A percentile compares a stretch with the other conserved stretches of the same genome.
These are phyloP conservation scores for Pterulicium gracile DNA, from an alignment of 1,284 basidiomycete genomes.

Conservation along the genomic window DNA sequence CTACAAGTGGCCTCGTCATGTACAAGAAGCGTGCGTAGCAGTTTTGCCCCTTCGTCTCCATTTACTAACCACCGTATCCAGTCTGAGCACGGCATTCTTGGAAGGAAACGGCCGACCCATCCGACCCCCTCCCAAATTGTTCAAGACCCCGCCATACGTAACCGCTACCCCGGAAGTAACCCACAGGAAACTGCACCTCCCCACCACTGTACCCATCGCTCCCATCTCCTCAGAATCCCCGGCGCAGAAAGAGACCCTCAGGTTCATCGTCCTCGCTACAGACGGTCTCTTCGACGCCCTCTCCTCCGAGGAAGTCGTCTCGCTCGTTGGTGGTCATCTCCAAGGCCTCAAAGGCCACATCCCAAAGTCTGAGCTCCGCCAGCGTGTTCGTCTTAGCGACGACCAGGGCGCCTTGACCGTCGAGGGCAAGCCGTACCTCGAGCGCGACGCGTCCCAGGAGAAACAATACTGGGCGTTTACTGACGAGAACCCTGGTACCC, in stretches of 20 bases:
- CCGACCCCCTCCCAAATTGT: constrained; percentile 45
- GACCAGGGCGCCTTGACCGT: constrained; percentile 36
- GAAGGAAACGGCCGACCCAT: constrained; percentile 49
- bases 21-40: constrained; percentile 59
- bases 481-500: constrained; percentile 82
- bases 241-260: constrained; percentile 27
- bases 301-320: constrained; percentile 85
- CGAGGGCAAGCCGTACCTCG: constrained; percentile 49
- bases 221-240: constrained; percentile 8
- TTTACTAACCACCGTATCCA: constrained; percentile 16
- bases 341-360: constrained; percentile 58
- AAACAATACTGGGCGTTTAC: constrained; percentile 69
- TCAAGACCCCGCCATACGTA: constrained; percentile 93
- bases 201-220: constrained; percentile 24
- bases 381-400: constrained; percentile 40
- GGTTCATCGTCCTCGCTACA: constrained; percentile 83
- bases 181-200: constrained; percentile 46
- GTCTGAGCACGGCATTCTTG: constrained; percentile 60
- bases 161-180: constrained; percentile 86
- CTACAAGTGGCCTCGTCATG: constrained; percentile 78
- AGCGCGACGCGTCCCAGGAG: constrained; percentile 13
- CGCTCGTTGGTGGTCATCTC: constrained; percentile 80
- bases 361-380: constrained; percentile 42
- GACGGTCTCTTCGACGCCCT: constrained; percentile 95
- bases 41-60: neutral